These are phyloP conservation scores for Brasenia schreberi DNA, from an alignment of 164 flowering plant genomes.

Conservation along the genomic window DNA sequence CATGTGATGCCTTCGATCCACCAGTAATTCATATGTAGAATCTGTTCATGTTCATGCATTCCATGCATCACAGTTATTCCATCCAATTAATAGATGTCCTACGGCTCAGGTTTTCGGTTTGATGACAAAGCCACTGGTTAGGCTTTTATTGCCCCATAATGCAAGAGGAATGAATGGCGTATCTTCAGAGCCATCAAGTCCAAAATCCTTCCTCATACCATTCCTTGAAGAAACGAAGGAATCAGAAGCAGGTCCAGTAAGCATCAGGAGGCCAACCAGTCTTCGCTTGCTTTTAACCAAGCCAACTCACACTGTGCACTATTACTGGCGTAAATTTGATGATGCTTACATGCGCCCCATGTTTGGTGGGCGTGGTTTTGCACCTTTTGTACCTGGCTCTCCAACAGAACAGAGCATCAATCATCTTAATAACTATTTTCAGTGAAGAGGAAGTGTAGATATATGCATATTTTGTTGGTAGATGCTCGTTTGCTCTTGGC, in stretches of 20 bases:
- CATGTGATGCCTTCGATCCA: too few relatives aligned
- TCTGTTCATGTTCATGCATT: too few relatives aligned
- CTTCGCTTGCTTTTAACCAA: constrained; percentile 46
- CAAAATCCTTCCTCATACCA: constrained; percentile 54
- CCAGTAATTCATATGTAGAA: too few relatives aligned
- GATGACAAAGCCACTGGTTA: constrained; percentile 75
- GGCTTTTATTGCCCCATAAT: constrained; percentile 40
- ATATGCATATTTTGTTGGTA: too few relatives aligned
- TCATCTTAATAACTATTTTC: constrained; percentile 12
- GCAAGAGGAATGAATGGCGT: constrained; percentile 26
- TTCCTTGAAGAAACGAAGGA: constrained; percentile 45
- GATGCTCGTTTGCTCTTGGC: not conserved
- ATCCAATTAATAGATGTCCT: too few relatives aligned
- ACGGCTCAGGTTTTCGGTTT: constrained; percentile 48
- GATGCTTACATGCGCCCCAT: constrained; percentile 81
- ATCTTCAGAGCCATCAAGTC: constrained; percentile 43
- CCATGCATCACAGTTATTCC: too few relatives aligned
- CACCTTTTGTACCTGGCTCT: constrained; percentile 70
- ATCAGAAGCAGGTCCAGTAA: constrained; percentile 20
- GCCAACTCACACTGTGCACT: constrained; percentile 65
- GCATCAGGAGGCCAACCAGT: constrained; percentile 38
- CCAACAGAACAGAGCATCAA: constrained; percentile 41
- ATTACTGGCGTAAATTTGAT: constrained; percentile 82
- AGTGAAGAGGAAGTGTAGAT: not conserved
- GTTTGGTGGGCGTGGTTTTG: constrained; percentile 90